Percentiles rank a stretch among this genome's conserved stretches.
phyloP scores from a whole-genome alignment of 208 protist species.

The Novymonas esmeraldas region DNA sequence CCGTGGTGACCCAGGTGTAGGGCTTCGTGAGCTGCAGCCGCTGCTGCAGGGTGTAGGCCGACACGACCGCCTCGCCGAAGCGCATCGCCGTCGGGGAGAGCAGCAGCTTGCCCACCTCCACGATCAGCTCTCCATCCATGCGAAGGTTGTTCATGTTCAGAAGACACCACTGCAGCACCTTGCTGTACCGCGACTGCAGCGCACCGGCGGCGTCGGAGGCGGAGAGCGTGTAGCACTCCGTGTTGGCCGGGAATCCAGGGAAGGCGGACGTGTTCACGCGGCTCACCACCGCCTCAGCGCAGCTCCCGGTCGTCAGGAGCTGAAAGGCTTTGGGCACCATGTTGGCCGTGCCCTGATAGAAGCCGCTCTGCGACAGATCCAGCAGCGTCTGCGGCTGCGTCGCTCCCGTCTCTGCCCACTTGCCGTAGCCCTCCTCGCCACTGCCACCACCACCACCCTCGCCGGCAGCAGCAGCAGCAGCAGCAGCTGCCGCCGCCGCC shows the following conservation, averaged over 20 bases:
- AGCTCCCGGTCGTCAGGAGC: constrained; percentile 71
- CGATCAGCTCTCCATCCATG: constrained; percentile 88
- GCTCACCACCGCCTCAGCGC: constrained; percentile 77
- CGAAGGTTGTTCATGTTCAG: constrained; percentile 92
- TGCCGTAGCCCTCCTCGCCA: constrained; percentile 49
- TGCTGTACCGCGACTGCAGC: constrained; percentile 80
- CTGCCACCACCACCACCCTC: constrained; percentile 1
- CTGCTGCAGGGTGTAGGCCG: constrained; percentile 89
- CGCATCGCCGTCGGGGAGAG: constrained; percentile 47
- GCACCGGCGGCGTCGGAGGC: constrained; percentile 65
- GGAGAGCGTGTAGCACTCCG: constrained; percentile 89
- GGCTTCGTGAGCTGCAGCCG: constrained; percentile 83
- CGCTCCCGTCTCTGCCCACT: constrained; percentile 45
- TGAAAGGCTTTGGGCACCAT: constrained; percentile 92
- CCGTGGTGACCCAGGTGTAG: constrained; percentile 79
- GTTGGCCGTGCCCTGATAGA: constrained; percentile 81
- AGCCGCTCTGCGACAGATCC: constrained; percentile 85
- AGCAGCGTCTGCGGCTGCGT: constrained; percentile 80
- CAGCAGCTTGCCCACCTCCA: constrained; percentile 84
- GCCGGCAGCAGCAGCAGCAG: background rate
- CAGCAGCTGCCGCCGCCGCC: too few relatives aligned
- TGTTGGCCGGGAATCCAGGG: constrained; percentile 86
- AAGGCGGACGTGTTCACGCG: constrained; percentile 91
- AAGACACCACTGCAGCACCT: constrained; percentile 92
- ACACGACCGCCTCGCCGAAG: constrained; percentile 65